A percentile compares a stretch with the other conserved stretches of the same genome.
These are phyloP conservation scores for Ganoderma meredithae DNA, from an alignment of 1,284 basidiomycete genomes.

Conservation along the genomic window DNA sequence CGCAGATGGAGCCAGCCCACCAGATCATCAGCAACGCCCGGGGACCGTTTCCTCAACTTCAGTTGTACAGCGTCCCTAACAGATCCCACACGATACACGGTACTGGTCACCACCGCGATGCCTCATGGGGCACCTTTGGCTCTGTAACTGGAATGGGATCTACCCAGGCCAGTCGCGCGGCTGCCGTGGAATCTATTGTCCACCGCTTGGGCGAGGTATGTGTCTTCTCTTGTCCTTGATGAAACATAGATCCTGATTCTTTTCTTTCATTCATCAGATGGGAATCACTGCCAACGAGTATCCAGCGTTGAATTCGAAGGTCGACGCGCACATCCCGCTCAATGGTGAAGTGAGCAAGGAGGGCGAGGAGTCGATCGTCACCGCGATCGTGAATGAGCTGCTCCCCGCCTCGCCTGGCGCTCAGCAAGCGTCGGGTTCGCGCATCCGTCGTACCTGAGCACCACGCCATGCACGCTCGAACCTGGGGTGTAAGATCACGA, in stretches of 20 bases:
- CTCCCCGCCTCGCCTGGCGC: constrained; percentile 32
- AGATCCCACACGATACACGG: constrained; percentile 40
- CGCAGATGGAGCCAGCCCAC: constrained; percentile 13
- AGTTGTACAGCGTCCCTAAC: constrained; percentile 58
- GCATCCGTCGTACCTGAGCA: constrained; percentile 19
- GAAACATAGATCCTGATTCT: constrained; percentile 14
- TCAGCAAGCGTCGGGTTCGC: constrained; percentile 31
- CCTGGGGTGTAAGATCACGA: constrained; percentile 23
- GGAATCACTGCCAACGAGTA: constrained; percentile 67
- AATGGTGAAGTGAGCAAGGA: constrained; percentile 43
- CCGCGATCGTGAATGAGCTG: constrained; percentile 65
- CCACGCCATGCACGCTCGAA: neutral
- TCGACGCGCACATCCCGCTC: constrained; percentile 57
- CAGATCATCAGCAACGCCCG: constrained; percentile 67
- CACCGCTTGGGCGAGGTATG: constrained; percentile 37
- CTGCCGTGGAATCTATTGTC: constrained; percentile 31
- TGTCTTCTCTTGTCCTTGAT: constrained; percentile 2
- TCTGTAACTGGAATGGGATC: constrained; percentile 12
- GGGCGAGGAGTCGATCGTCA: constrained; percentile 53
- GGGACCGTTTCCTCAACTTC: constrained; percentile 64
- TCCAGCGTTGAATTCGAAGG: constrained; percentile 58
- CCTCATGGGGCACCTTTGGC: constrained; percentile 22
- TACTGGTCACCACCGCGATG: constrained; percentile 29
- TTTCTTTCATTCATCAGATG: constrained; percentile 56
- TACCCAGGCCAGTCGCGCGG: constrained; percentile 24